Conservation (phyloP, 306 rosid species). For the Quercus agrifolia region DNA sequence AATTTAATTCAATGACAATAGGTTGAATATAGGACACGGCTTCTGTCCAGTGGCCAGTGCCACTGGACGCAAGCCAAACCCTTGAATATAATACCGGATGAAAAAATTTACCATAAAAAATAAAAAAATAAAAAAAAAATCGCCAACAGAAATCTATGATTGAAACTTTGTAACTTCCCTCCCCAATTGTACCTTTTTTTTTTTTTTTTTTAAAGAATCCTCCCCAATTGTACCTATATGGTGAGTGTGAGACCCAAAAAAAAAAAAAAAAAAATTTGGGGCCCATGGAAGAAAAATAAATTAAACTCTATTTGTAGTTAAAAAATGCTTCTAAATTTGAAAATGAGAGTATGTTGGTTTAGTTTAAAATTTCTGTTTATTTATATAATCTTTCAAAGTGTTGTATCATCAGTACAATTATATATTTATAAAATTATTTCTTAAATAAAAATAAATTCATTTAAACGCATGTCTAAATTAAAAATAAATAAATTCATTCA, state of each 20-base stretch:
- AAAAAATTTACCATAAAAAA: too few species aligned
- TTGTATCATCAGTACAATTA: too few species aligned
- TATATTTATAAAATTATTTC: too few species aligned
- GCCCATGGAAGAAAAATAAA: background rate
- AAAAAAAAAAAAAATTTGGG: background rate
- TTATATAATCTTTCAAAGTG: too few species aligned
- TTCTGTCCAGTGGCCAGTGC: too few species aligned
- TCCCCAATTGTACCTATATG: background rate
- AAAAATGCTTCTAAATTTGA: background rate
- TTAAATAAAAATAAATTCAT: too few species aligned
- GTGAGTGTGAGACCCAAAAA: background rate
- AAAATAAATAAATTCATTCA: too few species aligned
- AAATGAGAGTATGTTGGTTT: too few species aligned
- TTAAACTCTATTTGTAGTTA: background rate
- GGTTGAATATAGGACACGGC: background rate
- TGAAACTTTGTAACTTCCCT: background rate
- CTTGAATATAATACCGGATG: background rate
- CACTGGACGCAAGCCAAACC: too few species aligned
- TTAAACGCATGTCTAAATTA: too few species aligned
- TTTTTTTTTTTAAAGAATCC: background rate
- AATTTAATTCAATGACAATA: background rate
- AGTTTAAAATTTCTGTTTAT: too few species aligned
- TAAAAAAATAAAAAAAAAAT: too few species aligned
- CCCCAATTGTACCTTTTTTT: background rate
- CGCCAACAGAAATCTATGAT: background rate